A percentile compares a stretch with the other conserved stretches of the same genome.
These are phyloP conservation scores for Yamadazyma membranifaciens DNA, from an alignment of 1,139 yeast genomes.

Conservation along the genomic window DNA sequence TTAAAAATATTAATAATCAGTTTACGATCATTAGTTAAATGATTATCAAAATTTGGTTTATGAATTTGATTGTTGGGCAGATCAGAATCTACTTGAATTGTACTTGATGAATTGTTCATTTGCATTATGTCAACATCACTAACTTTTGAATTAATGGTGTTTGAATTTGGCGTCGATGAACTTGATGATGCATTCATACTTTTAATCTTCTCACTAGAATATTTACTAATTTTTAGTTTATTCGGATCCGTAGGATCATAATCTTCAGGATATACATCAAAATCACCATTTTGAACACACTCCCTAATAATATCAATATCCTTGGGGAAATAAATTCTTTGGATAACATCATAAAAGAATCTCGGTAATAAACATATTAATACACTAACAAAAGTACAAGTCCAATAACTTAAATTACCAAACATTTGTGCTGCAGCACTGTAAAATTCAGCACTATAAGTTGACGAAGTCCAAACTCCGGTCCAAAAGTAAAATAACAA, in stretches of 20 bases:
- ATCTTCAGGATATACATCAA: constrained; percentile 52
- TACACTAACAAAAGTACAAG: constrained; percentile 69
- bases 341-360: constrained; percentile 61
- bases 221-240: constrained; percentile 37
- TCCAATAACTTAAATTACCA: constrained; percentile 79
- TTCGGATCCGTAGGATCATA: constrained; percentile 67
- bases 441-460: constrained; percentile 66
- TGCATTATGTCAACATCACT: constrained; percentile 10
- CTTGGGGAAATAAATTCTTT: constrained; percentile 63
- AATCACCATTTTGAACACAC: constrained; percentile 60
- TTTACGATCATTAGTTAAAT: constrained; percentile 16
- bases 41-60: constrained; percentile 3
- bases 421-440: constrained; percentile 73
- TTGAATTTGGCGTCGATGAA: constrained; percentile 10
- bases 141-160: background rate
- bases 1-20: constrained; percentile 28
- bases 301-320: constrained; percentile 90
- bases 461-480: constrained; percentile 73
- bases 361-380: constrained; percentile 76
- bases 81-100: constrained; percentile 9
- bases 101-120: constrained; percentile 14
- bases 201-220: constrained; percentile 21
- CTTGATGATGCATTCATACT: constrained; percentile 13
- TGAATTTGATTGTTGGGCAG: background rate
- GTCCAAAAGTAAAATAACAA: constrained; percentile 81